phyloP scores from a whole-genome alignment of 352 stramenopile species.

The Globisporangium canariense region DNA sequence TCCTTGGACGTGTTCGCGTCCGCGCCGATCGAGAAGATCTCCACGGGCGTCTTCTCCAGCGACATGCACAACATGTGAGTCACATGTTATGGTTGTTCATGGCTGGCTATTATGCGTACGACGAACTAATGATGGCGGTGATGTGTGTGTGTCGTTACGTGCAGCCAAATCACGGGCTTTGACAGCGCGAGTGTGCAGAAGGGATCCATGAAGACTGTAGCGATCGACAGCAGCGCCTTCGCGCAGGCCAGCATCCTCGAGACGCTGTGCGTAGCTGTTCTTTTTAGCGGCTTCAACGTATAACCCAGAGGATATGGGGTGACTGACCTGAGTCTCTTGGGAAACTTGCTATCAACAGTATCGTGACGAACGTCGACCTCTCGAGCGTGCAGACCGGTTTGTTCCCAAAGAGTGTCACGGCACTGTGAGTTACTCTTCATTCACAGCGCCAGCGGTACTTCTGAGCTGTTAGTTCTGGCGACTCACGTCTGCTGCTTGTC shows the following conservation, averaged over 20 bases:
- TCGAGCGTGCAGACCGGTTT: slow-evolving; percentile 39
- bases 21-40: slow-evolving; percentile 49
- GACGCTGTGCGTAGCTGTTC: slow-evolving; percentile 36
- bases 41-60: slow-evolving; percentile 32
- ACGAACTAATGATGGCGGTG: neutral
- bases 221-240: slow-evolving; percentile 48
- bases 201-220: slow-evolving; percentile 49
- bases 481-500: neutral
- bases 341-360: slow-evolving; percentile 22
- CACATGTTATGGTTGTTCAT: neutral
- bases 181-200: slow-evolving; percentile 52
- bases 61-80: slow-evolving; percentile 49
- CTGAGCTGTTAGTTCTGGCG: neutral
- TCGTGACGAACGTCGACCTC: slow-evolving; percentile 62
- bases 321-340: neutral
- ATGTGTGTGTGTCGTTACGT: slow-evolving; percentile 13
- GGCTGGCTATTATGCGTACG: neutral
- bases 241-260: slow-evolving; percentile 30
- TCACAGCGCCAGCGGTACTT: neutral
- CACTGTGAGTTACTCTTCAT: slow-evolving; percentile 22
- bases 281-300: neutral
- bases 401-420: slow-evolving; percentile 43
- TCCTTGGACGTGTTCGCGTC: slow-evolving; percentile 35
- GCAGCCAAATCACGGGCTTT: slow-evolving; percentile 72
- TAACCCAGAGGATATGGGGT: neutral